Conservation (phyloP, 2,329 filamentous ascomycete species). For the Drechslerella stenobrocha region DNA sequence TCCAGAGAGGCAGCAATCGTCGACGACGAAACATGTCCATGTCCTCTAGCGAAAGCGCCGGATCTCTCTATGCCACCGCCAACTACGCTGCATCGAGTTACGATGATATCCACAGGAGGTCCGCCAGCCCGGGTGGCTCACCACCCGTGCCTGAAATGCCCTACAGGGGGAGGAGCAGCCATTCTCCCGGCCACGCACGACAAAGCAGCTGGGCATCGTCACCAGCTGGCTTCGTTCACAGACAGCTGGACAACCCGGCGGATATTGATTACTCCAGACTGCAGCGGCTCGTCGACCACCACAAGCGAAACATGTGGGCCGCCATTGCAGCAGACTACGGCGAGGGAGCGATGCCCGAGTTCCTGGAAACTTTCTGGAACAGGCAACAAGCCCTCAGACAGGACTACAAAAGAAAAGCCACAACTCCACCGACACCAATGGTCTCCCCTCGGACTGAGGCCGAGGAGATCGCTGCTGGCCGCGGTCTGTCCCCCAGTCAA, state of each 20-base stretch:
- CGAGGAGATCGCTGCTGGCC: slow-evolving; percentile 45
- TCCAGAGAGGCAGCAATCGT: slow-evolving; percentile 78
- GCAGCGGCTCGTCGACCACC: slow-evolving; percentile 69
- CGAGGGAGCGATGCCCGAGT: slow-evolving; percentile 63
- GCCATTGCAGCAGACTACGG: slow-evolving; percentile 74
- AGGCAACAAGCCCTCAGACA: slow-evolving; percentile 54
- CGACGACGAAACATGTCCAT: slow-evolving; percentile 75
- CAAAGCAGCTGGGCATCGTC: slow-evolving; percentile 54
- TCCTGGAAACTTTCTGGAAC: slow-evolving; percentile 73
- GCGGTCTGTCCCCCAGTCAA: slow-evolving; percentile 34
- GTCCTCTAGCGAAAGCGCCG: slow-evolving; percentile 64
- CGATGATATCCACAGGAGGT: slow-evolving; percentile 54
- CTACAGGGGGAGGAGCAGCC: slow-evolving; percentile 56
- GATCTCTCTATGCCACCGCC: slow-evolving; percentile 59
- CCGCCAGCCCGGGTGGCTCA: slow-evolving; percentile 53
- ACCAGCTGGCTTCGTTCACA: slow-evolving; percentile 48
- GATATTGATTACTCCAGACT: slow-evolving; percentile 68
- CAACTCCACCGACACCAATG: slow-evolving; percentile 52
- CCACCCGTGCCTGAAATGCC: slow-evolving; percentile 58
- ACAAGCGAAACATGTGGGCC: slow-evolving; percentile 73
- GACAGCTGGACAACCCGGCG: slow-evolving; percentile 50
- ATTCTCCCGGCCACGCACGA: slow-evolving; percentile 58
- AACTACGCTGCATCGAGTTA: slow-evolving; percentile 60
- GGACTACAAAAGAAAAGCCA: slow-evolving; percentile 31
- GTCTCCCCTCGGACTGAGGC: slow-evolving; percentile 52